Conservation (phyloP, 2,329 filamentous ascomycete species). For the Trichophyton mentagrophytes region DNA sequence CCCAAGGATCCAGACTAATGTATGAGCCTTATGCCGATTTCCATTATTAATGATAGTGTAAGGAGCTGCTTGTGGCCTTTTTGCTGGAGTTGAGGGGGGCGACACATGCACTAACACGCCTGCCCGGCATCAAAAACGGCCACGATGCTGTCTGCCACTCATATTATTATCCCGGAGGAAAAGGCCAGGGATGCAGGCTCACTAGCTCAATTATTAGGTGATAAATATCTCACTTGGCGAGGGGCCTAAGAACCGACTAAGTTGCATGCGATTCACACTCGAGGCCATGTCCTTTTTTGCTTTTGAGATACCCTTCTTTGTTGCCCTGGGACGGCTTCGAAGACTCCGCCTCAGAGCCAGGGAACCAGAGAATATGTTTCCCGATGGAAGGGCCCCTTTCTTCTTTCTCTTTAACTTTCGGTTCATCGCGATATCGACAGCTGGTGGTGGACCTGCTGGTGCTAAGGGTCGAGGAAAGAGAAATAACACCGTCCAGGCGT, state of each 20-base stretch:
- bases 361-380: no score
- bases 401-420: background rate
- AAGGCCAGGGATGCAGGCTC: background rate
- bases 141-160: background rate
- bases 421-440: background rate
- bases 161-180: background rate
- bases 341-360: background rate
- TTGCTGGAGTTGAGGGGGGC: no score
- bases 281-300: background rate
- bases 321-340: background rate
- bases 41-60: background rate
- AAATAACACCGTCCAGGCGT: background rate
- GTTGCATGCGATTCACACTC: background rate
- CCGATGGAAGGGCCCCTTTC: background rate
- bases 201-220: background rate
- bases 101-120: background rate
- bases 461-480: background rate
- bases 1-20: background rate
- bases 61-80: background rate
- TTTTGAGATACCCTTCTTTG: background rate
- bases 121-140: background rate
- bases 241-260: background rate
- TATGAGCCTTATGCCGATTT: background rate
- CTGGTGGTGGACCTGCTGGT: background rate
- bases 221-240: conserved; percentile 3